Evolutionary conservation across 2,329 filamentous ascomycete species (phyloP), one percentile per base, ranked within the genome.

Genomic region (Arthrobotrys entomopaga): DNA sequence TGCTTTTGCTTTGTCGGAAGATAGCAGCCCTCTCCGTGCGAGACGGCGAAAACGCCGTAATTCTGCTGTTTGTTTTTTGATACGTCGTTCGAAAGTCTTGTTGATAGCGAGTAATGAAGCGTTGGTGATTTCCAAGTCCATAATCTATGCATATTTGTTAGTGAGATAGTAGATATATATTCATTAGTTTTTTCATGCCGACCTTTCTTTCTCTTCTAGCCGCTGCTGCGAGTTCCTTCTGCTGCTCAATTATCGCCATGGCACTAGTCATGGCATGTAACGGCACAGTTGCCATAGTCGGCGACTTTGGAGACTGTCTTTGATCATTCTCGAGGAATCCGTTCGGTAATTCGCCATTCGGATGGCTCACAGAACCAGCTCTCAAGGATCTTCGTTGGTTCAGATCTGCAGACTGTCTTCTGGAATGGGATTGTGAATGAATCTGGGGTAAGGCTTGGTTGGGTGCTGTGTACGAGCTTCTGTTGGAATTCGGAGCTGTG

Each of bases 71-170:
- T 98, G 94, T 80, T 96, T 96, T 24, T 93, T 88, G 78, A 99
- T 86, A 80, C 98, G 92, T 22, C 92, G 88, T 82, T 99, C 95
- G 0, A 99, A 83, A 0, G 93, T 95, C 61, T 93, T 87, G 80
- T 99, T 99, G 82, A 99, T 98, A 46, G 95, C 95, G 66, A 97
- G 87, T 2, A 99, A 86, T 0, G 93, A 97, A 0, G 92, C 95
- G 79, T 99, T 99, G 65, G 91, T 97, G 76, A 99, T 99, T 80
- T 99, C 92, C 4, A 99, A 84, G 80, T 99, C 95, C 77, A 98
- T 87, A 0, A 79, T 77, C 78, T 79, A 59, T 15, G 19, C 24
- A 69, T 52, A 29, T 42, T 43, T 58, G 56, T 71, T 65, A 58
- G 56, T 20, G n/a, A 50, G 19, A 52, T 43, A 13, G 43, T 40